Evolutionary conservation across 2,329 filamentous ascomycete genomes (phyloP), one percentile per base, ranked within the genome.

Genomic region (Fusarium azukiicola): DNA sequence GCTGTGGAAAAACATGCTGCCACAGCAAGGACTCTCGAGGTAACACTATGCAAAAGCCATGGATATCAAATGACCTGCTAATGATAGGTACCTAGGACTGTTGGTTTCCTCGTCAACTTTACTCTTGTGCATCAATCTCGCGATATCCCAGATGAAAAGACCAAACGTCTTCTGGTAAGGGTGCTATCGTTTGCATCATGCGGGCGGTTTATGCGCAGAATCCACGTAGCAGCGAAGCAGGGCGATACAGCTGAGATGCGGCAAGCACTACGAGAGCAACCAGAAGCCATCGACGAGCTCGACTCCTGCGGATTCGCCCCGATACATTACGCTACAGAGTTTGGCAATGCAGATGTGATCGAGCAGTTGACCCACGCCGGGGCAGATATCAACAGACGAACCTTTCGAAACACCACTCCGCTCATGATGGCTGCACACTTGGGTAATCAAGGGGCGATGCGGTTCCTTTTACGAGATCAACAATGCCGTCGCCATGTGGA

Each of bases 1-100:
- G 1, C 2, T 73, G 1, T 81, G 79, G 79, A 10, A 14, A 13
- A 80, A n/a, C n/a, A 74, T 81, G n/a, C 32, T 81, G 4, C 61
- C 69, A 1, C 47, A 69, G 3, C 73, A 80, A 42, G 21, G 76
- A 6, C 46, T 81, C 0, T 2, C 79, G 1, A 71, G 66, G 80
- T 81, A 38, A 71, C 12, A 40, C 6, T 3, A n/a, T 9, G 2
- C 16, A 10, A 3, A 5, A 3, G 14, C 13, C 27, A 32, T 0
- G 9, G 0, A 9, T 13, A 17, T 21, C n/a, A n/a, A n/a, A n/a
- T n/a, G n/a, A n/a, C n/a, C 10, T 3, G 14, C 67, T 72, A 14
- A 74, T 11, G 1, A 14, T 23, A 12, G 19, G 5, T n/a, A n/a
- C n/a, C n/a, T 11, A 79, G 79, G 21, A 1, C 3, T 0, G 7